phyloP scores from a whole-genome alignment of 2,329 filamentous ascomycete genomes.

The Parastagonospora nodorum region DNA sequence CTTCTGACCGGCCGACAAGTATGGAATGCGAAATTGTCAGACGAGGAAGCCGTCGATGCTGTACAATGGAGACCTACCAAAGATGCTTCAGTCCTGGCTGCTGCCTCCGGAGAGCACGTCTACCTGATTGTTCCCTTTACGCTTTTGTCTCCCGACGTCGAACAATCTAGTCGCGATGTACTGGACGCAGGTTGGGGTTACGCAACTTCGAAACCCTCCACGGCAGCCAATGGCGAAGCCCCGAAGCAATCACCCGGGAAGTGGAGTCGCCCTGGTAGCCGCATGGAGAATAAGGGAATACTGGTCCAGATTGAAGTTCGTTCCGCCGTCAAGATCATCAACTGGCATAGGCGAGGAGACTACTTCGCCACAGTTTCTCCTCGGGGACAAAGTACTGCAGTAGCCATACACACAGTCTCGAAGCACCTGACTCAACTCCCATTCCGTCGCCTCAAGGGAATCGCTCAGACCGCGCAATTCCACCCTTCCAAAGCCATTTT shows the following conservation, averaged over 20 bases:
- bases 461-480: slow-evolving; percentile 90
- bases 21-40: slow-evolving; percentile 80
- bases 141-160: slow-evolving; percentile 71
- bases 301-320: slow-evolving; percentile 80
- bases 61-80: slow-evolving; percentile 88
- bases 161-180: slow-evolving; percentile 74
- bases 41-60: slow-evolving; percentile 78
- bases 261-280: slow-evolving; percentile 79
- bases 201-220: slow-evolving; percentile 67
- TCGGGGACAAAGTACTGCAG: slow-evolving; percentile 74
- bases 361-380: slow-evolving; percentile 94
- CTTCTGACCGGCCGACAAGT: slow-evolving; percentile 83
- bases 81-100: slow-evolving; percentile 80
- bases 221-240: slow-evolving; percentile 57
- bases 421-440: slow-evolving; percentile 95
- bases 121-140: slow-evolving; percentile 77
- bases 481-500: slow-evolving; percentile 91
- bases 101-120: slow-evolving; percentile 81
- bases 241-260: slow-evolving; percentile 78
- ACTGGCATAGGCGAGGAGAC: slow-evolving; percentile 92
- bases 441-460: slow-evolving; percentile 76
- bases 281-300: slow-evolving; percentile 77
- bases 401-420: slow-evolving; percentile 92
- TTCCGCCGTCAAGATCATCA: slow-evolving; percentile 81
- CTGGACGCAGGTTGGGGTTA: slow-evolving; percentile 93